phyloP scores from a whole-genome alignment of 169 alveolate species.

The Blepharisma undulans region DNA sequence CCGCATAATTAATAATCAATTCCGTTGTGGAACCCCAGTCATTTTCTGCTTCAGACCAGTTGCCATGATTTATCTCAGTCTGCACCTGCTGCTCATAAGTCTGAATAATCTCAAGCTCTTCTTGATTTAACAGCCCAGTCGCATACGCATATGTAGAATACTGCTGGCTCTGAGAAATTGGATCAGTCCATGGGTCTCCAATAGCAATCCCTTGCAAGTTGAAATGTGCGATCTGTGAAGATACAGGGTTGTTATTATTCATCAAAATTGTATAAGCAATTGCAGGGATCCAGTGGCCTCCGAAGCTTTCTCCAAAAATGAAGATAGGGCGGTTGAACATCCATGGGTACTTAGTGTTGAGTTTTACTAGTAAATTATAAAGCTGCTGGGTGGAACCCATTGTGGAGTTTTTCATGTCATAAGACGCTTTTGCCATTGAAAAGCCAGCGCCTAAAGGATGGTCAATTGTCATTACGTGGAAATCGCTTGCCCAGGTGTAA shows the following conservation, averaged over 20 bases:
- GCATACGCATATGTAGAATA: neutral
- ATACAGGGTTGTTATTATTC: neutral
- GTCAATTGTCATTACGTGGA: constrained; percentile 40
- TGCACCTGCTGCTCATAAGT: neutral
- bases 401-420: constrained; percentile 11
- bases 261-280: neutral
- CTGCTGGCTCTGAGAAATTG: neutral
- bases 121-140: neutral
- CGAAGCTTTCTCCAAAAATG: constrained; percentile 44
- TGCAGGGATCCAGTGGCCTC: constrained; percentile 41
- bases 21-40: neutral
- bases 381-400: constrained; percentile 3
- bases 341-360: constrained; percentile 21
- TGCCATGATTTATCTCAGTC: neutral
- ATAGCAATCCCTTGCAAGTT: neutral
- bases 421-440: neutral
- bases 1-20: neutral
- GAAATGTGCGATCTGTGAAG: neutral
- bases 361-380: constrained; percentile 16
- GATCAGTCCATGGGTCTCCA: constrained; percentile 24
- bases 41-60: neutral
- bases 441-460: constrained; percentile 38
- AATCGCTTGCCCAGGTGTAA: constrained; percentile 30
- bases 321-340: neutral
- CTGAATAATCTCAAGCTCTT: neutral